A percentile compares a stretch with the other conserved stretches of the same genome.
Evolutionary conservation across 306 rosid genomes (phyloP).

Genomic region (Crotalaria pallida): DNA sequence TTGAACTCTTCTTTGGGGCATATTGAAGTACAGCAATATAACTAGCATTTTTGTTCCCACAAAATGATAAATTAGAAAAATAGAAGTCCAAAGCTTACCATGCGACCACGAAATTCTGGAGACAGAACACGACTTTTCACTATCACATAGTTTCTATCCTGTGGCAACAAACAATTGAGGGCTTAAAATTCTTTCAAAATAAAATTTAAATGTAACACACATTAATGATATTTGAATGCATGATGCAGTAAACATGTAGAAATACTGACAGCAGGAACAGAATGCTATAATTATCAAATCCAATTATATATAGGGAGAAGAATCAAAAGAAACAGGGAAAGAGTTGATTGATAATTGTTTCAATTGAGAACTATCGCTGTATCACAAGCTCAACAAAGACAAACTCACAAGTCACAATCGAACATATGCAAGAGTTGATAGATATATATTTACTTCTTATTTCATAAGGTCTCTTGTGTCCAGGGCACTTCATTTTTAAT

Average conservation of each 20-base stretch:
- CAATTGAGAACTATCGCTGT: not conserved
- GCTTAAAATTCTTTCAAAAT: slow-evolving; percentile 5
- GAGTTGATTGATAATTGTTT: not conserved
- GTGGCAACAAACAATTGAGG: slow-evolving; percentile 32
- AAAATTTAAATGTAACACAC: slow-evolving; percentile 1
- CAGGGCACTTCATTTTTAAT: not conserved
- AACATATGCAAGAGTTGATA: not conserved
- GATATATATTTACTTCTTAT: not conserved
- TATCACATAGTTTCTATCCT: slow-evolving; percentile 83
- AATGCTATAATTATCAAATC: slow-evolving; percentile 1
- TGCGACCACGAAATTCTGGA: slow-evolving; percentile 99
- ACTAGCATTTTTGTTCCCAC: not conserved
- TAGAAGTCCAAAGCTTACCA: slow-evolving; percentile 54
- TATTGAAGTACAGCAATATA: not conserved
- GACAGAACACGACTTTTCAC: slow-evolving; percentile 68
- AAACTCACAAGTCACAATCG: not conserved
- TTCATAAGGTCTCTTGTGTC: not conserved
- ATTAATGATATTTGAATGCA: not conserved
- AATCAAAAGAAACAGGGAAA: not conserved
- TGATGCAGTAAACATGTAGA: slow-evolving; percentile 12
- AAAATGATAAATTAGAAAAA: slow-evolving; percentile 7
- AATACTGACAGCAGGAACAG: not conserved
- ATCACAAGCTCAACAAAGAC: not conserved
- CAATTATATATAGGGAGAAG: not conserved
- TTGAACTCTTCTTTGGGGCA: not conserved